A percentile compares a stretch with the other conserved stretches of the same genome.
phyloP scores from a whole-genome alignment of 495 filamentous ascomycete species.

The Niebla homalea region DNA sequence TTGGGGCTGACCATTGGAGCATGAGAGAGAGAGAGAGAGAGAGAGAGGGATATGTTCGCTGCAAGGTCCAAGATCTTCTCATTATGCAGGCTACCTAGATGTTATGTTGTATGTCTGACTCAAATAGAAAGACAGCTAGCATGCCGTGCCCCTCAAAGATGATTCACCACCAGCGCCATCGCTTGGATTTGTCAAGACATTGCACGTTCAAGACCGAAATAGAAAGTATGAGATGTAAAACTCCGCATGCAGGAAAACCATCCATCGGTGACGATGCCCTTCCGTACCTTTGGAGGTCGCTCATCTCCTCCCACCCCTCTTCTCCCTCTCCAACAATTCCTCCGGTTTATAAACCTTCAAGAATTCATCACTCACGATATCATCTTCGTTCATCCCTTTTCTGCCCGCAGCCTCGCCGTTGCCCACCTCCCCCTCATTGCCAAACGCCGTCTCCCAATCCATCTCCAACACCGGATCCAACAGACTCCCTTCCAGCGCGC shows the following conservation, averaged over 20 bases:
- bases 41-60: neutral
- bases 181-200: neutral
- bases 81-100: too few relatives aligned
- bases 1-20: neutral
- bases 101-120: neutral
- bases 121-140: neutral
- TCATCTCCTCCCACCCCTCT: conserved; percentile 1
- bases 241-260: too few relatives aligned
- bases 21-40: neutral
- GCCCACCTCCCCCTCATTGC: conserved; percentile 23
- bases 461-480: conserved; percentile 8
- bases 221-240: too few relatives aligned
- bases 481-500: neutral
- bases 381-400: conserved; percentile 15
- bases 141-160: neutral
- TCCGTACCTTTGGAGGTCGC: neutral
- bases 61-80: neutral
- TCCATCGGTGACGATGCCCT: too few relatives aligned
- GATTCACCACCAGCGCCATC: neutral
- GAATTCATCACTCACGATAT: conserved; percentile 20
- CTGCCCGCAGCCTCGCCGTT: conserved; percentile 14
- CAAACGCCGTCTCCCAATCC: conserved; percentile 19
- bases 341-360: conserved; percentile 15
- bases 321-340: conserved; percentile 13
- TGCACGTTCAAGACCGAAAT: too few relatives aligned